These are phyloP conservation scores for Euphorbia celastroides DNA, from an alignment of 441 rosid species.

Conservation along the genomic window DNA sequence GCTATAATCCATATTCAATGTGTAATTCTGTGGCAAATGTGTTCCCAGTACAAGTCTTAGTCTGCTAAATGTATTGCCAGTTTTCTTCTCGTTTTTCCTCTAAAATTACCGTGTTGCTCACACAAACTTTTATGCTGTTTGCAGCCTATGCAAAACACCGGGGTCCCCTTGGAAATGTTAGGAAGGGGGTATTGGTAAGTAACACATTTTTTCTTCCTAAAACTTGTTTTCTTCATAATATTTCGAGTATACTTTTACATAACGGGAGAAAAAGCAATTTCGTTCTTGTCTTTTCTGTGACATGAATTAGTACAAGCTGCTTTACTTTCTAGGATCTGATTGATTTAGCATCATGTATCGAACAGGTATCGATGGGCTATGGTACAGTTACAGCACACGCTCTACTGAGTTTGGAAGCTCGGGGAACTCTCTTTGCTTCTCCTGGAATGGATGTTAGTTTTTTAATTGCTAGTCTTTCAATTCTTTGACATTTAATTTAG, in stretches of 20 bases:
- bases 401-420: constrained; percentile 86
- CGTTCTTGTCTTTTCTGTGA: too few species aligned
- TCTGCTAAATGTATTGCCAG: not conserved
- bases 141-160: constrained; percentile 79
- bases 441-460: constrained; percentile 80
- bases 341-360: constrained; percentile 16
- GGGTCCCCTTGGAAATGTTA: constrained; percentile 88
- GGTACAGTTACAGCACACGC: constrained; percentile 84
- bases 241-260: too few species aligned
- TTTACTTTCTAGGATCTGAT: constrained; percentile 13
- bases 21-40: not conserved
- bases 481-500: not conserved
- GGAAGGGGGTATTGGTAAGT: constrained; percentile 98
- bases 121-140: constrained; percentile 10
- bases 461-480: not conserved
- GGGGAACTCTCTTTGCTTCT: constrained; percentile 75
- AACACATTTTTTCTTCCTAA: not conserved
- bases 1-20: not conserved
- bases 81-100: not conserved
- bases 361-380: constrained; percentile 89
- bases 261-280: too few species aligned
- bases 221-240: too few species aligned
- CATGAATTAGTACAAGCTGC: not conserved
- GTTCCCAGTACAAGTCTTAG: not conserved
- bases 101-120: constrained; percentile 5